Evolutionary conservation across 768 basidiomycete genomes (phyloP).

Genomic region (Xanthoconium purpureum): DNA sequence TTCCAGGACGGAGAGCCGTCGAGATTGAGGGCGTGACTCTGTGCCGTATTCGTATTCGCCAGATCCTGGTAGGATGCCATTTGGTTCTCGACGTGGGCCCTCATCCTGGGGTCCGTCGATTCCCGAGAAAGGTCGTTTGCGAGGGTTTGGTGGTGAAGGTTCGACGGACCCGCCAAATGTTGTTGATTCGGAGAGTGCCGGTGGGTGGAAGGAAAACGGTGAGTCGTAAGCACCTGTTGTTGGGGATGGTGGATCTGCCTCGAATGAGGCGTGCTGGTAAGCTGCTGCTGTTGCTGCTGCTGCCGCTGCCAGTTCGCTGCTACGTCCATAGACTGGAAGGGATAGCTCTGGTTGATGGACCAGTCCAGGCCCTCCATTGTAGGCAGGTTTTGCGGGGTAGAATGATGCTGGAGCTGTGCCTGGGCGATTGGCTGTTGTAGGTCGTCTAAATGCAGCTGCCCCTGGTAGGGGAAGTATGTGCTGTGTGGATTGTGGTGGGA

Average conservation of each 20-base stretch:
- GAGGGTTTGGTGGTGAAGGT: slow-evolving; percentile 43
- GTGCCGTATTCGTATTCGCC: slow-evolving; percentile 62
- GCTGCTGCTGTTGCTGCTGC: slow-evolving; percentile 29
- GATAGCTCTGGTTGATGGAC: slow-evolving; percentile 46
- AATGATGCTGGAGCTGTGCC: slow-evolving; percentile 70
- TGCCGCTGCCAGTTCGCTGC: slow-evolving; percentile 37
- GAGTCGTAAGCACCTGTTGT: slow-evolving; percentile 47
- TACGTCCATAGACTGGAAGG: slow-evolving; percentile 39
- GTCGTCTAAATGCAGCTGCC: slow-evolving; percentile 52
- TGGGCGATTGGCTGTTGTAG: slow-evolving; percentile 60
- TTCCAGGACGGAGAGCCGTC: slow-evolving; percentile 81
- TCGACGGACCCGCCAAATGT: slow-evolving; percentile 32
- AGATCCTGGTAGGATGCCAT: slow-evolving; percentile 27
- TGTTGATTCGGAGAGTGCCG: slow-evolving; percentile 43
- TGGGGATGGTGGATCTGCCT: slow-evolving; percentile 32
- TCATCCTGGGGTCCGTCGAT: slow-evolving; percentile 47
- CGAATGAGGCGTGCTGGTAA: slow-evolving; percentile 29
- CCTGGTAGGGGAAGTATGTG: slow-evolving; percentile 58
- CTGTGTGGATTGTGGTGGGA: slow-evolving; percentile 42
- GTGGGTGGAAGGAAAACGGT: slow-evolving; percentile 79
- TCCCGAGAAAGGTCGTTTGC: slow-evolving; percentile 63
- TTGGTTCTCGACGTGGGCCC: slow-evolving; percentile 39
- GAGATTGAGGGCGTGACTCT: slow-evolving; percentile 75
- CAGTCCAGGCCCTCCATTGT: slow-evolving; percentile 51
- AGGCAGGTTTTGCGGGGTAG: slow-evolving; percentile 48